Evolutionary conservation across 495 filamentous ascomycete species (phyloP).

Genomic region (Aspergillus indologenus): DNA sequence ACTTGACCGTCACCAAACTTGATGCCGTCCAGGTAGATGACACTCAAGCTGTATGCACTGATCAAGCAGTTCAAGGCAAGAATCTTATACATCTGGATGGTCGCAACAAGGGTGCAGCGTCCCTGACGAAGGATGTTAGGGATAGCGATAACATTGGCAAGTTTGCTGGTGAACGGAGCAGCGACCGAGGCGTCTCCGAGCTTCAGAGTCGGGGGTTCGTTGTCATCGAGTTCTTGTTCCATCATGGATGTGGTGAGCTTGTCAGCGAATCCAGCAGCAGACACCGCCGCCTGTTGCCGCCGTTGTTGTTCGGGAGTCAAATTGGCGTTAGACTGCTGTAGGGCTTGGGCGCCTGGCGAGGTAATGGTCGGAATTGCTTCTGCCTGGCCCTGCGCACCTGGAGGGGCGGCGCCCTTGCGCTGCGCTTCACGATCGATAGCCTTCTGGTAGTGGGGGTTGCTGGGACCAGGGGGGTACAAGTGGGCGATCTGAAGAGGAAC

Average conservation of each 20-base stretch:
- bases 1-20: constrained; percentile 99
- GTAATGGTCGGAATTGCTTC: constrained; percentile 66
- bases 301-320: constrained; percentile 55
- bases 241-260: constrained; percentile 85
- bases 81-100: constrained; percentile 99
- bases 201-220: constrained; percentile 93
- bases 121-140: constrained; percentile 98
- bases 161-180: constrained; percentile 95
- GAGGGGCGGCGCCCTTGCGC: constrained; percentile 61
- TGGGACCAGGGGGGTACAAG: constrained; percentile 85
- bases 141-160: constrained; percentile 94
- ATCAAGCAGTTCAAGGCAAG: constrained; percentile 97
- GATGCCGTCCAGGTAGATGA: constrained; percentile 96
- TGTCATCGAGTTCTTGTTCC: constrained; percentile 83
- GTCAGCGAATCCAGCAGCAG: constrained; percentile 78
- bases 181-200: constrained; percentile 96
- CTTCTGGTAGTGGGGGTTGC: constrained; percentile 93
- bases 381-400: constrained; percentile 34
- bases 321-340: constrained; percentile 55
- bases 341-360: constrained; percentile 65
- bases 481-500: constrained; percentile 90
- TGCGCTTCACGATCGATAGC: constrained; percentile 79
- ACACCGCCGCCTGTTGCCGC: constrained; percentile 61
- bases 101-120: constrained; percentile 93
- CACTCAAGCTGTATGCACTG: constrained; percentile 93